These are phyloP conservation scores for Fusarium sarcochroum DNA, from an alignment of 2,329 filamentous ascomycete species.

Conservation along the genomic window DNA sequence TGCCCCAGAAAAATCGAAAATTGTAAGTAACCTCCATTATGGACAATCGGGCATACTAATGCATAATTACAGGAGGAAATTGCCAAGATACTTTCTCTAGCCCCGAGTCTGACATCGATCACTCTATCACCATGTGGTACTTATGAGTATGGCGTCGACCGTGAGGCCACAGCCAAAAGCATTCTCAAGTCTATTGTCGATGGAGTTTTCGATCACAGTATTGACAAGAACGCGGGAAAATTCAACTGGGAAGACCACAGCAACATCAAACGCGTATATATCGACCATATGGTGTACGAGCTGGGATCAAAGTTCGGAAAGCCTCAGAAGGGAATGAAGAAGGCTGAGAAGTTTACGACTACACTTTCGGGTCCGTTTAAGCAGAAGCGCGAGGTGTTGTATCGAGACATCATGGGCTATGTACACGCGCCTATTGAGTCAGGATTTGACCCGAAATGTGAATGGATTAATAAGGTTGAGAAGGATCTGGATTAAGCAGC, in stretches of 20 bases:
- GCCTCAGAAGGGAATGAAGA: constrained; percentile 12
- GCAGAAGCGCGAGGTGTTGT: constrained; percentile 8
- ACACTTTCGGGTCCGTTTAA: neutral
- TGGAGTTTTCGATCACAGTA: constrained; percentile 1
- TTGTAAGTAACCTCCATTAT: constrained; percentile 4
- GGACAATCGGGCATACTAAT: neutral
- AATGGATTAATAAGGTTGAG: constrained; percentile 24
- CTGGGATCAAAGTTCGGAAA: constrained; percentile 24
- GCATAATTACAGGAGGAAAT: constrained; percentile 11
- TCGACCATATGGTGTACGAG: constrained; percentile 8
- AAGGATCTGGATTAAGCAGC: constrained; percentile 1
- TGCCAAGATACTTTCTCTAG: constrained; percentile 15
- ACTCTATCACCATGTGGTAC: constrained; percentile 4
- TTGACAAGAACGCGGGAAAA: too few relatives aligned
- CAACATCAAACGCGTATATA: constrained; percentile 9
- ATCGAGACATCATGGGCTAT: constrained; percentile 11
- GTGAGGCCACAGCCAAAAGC: neutral
- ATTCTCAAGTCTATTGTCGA: constrained; percentile 7
- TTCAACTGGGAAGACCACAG: constrained; percentile 37
- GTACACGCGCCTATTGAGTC: neutral
- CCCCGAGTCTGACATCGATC: constrained; percentile 15
- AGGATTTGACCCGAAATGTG: neutral
- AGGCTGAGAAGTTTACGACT: constrained; percentile 11
- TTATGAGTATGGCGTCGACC: neutral
- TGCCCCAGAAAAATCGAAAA: constrained; percentile 1